phyloP scores from a whole-genome alignment of 2,329 filamentous ascomycete species.

The Trichoderma sp. region DNA sequence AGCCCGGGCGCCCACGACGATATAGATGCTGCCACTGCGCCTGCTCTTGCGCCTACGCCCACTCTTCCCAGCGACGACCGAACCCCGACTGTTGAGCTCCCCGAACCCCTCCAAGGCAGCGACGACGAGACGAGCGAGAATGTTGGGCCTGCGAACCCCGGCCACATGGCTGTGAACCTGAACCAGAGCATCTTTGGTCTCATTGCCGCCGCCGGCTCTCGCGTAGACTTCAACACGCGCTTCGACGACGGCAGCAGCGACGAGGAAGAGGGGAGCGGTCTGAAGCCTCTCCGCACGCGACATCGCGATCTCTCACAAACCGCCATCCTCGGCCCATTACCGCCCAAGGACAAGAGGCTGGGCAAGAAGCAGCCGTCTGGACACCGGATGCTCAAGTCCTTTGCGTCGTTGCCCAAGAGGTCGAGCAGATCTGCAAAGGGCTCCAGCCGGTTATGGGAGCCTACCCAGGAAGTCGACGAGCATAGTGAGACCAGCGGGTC shows the following conservation, averaged over 20 bases:
- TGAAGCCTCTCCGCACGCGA: constrained; percentile 50
- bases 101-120: constrained; percentile 55
- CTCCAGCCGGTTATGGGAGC: constrained; percentile 44
- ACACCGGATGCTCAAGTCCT: constrained; percentile 64
- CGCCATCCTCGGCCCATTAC: constrained; percentile 42
- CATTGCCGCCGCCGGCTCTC: constrained; percentile 84
- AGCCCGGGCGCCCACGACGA: constrained; percentile 40
- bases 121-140: constrained; percentile 56
- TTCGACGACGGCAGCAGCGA: constrained; percentile 81
- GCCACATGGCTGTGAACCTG: constrained; percentile 69
- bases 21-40: constrained; percentile 34
- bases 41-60: too few species aligned
- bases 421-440: constrained; percentile 49
- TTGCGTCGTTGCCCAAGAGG: constrained; percentile 61
- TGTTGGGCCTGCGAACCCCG: constrained; percentile 47
- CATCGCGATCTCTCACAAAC: constrained; percentile 46
- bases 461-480: constrained; percentile 42
- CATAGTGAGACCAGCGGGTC: constrained; percentile 36
- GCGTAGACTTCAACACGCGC: constrained; percentile 76
- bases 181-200: constrained; percentile 94
- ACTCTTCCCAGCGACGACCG: constrained; percentile 36
- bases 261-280: constrained; percentile 66
- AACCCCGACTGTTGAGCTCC: constrained; percentile 49
- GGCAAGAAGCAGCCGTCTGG: constrained; percentile 63
- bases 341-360: constrained; percentile 36